Conservation (phyloP, 768 basidiomycete genomes). For the Russula virescens region DNA sequence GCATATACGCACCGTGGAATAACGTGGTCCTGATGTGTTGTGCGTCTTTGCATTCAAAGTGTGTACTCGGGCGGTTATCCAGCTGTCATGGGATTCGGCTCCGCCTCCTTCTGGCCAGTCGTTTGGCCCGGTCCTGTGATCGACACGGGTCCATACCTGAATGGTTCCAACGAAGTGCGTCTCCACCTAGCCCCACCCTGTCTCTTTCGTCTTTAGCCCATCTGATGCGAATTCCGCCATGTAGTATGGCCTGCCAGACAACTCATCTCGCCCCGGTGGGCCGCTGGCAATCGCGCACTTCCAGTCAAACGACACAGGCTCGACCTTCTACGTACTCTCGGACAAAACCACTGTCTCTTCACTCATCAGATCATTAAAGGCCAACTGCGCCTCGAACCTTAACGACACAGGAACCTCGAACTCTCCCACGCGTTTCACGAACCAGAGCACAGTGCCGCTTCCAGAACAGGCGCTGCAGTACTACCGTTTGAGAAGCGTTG, state of each 20-base stretch:
- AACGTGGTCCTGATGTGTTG: not conserved
- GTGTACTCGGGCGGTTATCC: slow-evolving; percentile 31
- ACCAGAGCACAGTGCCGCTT: slow-evolving; percentile 18
- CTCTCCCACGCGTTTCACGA: slow-evolving; percentile 14
- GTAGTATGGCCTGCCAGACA: slow-evolving; percentile 34
- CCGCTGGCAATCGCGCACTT: slow-evolving; percentile 29
- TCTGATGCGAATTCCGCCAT: not conserved
- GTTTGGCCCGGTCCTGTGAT: slow-evolving; percentile 21
- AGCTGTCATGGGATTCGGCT: slow-evolving; percentile 14
- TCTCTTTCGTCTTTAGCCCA: too few relatives aligned
- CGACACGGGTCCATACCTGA: slow-evolving; percentile 14
- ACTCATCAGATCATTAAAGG: slow-evolving; percentile 30
- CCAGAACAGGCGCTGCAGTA: slow-evolving; percentile 29
- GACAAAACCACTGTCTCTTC: slow-evolving; percentile 33
- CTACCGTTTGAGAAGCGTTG: slow-evolving; percentile 28
- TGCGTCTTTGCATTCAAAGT: slow-evolving; percentile 7
- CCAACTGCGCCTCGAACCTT: slow-evolving; percentile 29
- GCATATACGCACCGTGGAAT: not conserved
- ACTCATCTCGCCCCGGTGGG: slow-evolving; percentile 35
- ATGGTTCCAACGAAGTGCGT: slow-evolving; percentile 22
- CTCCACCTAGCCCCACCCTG: not conserved
- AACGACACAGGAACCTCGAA: slow-evolving; percentile 15
- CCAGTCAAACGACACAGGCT: slow-evolving; percentile 27
- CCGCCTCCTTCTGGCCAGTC: slow-evolving; percentile 30
- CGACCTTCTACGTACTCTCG: slow-evolving; percentile 33